Percentiles rank a stretch among this genome's conserved stretches.
These are phyloP conservation scores for Cyamopsis tetragonoloba DNA, from an alignment of 306 rosid genomes.

Conservation along the genomic window DNA sequence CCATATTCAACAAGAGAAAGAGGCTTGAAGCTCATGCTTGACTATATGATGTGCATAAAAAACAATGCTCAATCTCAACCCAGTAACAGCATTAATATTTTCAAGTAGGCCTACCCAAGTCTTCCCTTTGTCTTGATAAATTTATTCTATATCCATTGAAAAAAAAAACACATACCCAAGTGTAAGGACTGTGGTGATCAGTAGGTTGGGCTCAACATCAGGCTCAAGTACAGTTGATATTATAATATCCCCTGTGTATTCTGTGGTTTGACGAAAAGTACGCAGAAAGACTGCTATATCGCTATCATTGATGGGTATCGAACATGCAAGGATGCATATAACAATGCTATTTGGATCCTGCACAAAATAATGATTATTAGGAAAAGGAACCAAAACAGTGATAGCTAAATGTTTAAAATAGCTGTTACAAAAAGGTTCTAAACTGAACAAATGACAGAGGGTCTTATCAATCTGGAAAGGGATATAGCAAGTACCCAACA, in stretches of 20 bases:
- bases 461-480: constrained; percentile 4
- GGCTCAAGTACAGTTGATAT: constrained; percentile 59
- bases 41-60: constrained; percentile 1
- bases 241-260: constrained; percentile 53
- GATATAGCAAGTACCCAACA: not conserved
- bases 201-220: constrained; percentile 65
- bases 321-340: constrained; percentile 71
- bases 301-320: constrained; percentile 37
- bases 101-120: constrained; percentile 49
- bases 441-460: constrained; percentile 12
- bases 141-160: not conserved
- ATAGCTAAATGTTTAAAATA: constrained; percentile 15
- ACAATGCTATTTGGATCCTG: constrained; percentile 67
- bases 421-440: not conserved
- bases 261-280: constrained; percentile 65
- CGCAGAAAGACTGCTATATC: constrained; percentile 45
- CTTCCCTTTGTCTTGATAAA: not conserved
- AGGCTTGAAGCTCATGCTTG: not conserved
- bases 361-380: constrained; percentile 3
- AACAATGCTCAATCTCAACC: constrained; percentile 10
- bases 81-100: not conserved
- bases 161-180: constrained; percentile 54
- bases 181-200: constrained; percentile 68
- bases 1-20: not conserved
- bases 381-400: constrained; percentile 16